Evolutionary conservation across 2,329 filamentous ascomycete species (phyloP), one percentile per base, ranked within the genome.

Genomic region (Corynespora cassiicola): DNA sequence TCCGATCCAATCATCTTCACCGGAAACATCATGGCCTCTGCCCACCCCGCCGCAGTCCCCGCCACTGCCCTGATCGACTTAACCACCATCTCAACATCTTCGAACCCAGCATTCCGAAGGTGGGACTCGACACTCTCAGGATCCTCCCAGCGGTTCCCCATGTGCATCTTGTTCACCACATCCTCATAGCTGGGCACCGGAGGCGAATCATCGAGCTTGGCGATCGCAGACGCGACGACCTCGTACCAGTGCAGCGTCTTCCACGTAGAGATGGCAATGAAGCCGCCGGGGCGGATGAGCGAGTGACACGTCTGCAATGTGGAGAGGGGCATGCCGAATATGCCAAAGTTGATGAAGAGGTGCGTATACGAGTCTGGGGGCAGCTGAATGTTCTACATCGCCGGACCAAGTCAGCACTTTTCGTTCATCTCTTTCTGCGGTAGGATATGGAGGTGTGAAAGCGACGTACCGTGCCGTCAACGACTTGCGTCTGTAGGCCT

Each of bases 181-280:
- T 53, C 42, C 2, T 22, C 7, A 7, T 32, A 20, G 3, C 38
- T 27, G 2, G 51, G 57, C 6, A 33, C 14, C 17, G 31, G 30
- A 0, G 47, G 50, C 9, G 38, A 22, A 9, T 32, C 20, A 2
- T 33, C 16, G 11, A 54, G 38, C 6, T 17, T 26, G 7, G 16
- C 31, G 7, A 53, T 36, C 7, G 52, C 48, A 7, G 29, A 25
- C 7, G 23, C 18, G 18, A 58, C 23, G 16, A 48, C 3, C 0
- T 5, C 3, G 17, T 48, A 45, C 56, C 53, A 62, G 7, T 42
- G 32, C 2, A 61, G 20, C 2, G 24, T n/a, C 1, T 32, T 36
- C 56, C 58, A 61, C 7, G 54, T 54, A 1, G 42, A 47, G 2
- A 64, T 15, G n/a, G 35, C 57, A 14, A 62, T 32, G 39, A 49